Conservation (phyloP, 225 moss, liverwort and hornwort species). For the Physcomitrellopsis africana region DNA sequence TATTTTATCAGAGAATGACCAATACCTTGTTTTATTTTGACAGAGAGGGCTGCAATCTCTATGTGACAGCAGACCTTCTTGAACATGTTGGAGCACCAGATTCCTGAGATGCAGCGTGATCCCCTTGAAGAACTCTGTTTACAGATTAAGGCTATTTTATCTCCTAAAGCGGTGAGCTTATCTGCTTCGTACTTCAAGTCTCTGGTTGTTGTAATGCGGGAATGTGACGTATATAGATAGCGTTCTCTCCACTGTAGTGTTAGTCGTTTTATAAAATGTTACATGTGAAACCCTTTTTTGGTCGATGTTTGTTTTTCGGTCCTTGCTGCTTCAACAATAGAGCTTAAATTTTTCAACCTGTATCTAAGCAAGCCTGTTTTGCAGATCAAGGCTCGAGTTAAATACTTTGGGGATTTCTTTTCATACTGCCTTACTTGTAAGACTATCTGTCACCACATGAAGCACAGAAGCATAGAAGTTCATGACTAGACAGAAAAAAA, state of each 20-base stretch:
- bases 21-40: constrained; percentile 19
- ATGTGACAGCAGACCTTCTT: constrained; percentile 58
- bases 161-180: constrained; percentile 59
- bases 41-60: constrained; percentile 10
- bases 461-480: constrained; percentile 20
- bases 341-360: constrained; percentile 18
- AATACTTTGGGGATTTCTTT: constrained; percentile 33
- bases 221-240: neutral
- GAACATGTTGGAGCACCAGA: constrained; percentile 73
- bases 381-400: constrained; percentile 42
- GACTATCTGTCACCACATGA: constrained; percentile 34
- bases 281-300: constrained; percentile 5
- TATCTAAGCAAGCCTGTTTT: constrained; percentile 37
- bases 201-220: neutral
- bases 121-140: constrained; percentile 80
- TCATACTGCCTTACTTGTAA: constrained; percentile 36
- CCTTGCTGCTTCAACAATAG: too few species aligned
- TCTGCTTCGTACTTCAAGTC: constrained; percentile 15
- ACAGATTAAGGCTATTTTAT: constrained; percentile 75
- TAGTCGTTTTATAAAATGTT: neutral
- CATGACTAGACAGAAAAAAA: neutral
- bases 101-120: constrained; percentile 82
- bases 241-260: constrained; percentile 1
- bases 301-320: too few species aligned
- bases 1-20: neutral